Evolutionary conservation across 257 asterid genomes (phyloP), one percentile per base, ranked within the genome.

Genomic region (Fraxinus pennsylvanica): DNA sequence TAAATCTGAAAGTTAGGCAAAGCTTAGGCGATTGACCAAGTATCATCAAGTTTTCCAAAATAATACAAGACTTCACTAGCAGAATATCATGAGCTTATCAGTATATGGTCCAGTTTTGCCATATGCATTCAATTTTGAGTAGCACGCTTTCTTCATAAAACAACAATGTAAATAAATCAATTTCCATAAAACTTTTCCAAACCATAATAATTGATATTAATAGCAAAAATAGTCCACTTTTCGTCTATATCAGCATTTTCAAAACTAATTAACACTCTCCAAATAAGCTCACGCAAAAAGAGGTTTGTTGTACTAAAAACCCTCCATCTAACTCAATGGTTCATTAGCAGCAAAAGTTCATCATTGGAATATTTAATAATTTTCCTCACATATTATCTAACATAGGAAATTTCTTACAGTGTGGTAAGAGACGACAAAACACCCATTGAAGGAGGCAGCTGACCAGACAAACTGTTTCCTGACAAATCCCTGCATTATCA

Each of bases 371-470:
- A 47, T 38, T 47, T 66, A 59, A 27, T n/a, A 21, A 52, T 52
- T 74, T 47, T 38, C 22, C 57, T 13, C 50, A 54, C 25, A 30
- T 12, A 22, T 30, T 66, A 71, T 7, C 78, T 30, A 71, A 61
- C 2, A 36, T 63, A 72, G 30, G 75, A 32, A 80, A 80, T 67
- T 75, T 83, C 99, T 89, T 84, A 95, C 99, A 95, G 80, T 81
- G 87, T 81, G 36, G 83, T 80, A 71, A 95, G 91, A 77, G 92
- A 81, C 12, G 90, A 73, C 88, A 93, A 84, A 77, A 32, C 86
- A 80, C 85, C 92, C 92, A 95, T 82, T 30, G 99, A 95, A 83
- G 93, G 80, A 77, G 99, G 99, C 80, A 95, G 89, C 68, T 41
- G 92, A 54, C 96, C 88, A 15, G 83, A 85, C 85, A 95, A 91